Percentiles rank a stretch among this genome's conserved stretches.
Conservation (phyloP, 1,284 basidiomycete species). For the Acaromyces ingoldii region DNA sequence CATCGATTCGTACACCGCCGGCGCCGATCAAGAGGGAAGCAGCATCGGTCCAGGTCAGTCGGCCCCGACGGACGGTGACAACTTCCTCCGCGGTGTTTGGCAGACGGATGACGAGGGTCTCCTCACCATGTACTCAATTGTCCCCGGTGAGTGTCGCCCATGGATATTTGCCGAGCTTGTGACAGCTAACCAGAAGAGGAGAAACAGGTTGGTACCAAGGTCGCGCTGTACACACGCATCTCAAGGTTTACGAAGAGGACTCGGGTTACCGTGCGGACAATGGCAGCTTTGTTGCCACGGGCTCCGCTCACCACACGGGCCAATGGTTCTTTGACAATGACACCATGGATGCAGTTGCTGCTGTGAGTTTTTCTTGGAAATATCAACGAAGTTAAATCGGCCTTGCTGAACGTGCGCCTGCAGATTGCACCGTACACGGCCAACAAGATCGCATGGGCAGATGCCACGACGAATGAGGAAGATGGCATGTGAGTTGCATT, state of each 20-base stretch:
- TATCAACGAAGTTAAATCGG: no score
- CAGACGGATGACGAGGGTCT: neutral
- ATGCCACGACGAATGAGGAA: neutral
- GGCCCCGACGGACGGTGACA: neutral
- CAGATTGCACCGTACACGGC: neutral
- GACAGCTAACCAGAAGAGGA: neutral
- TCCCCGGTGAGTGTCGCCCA: neutral
- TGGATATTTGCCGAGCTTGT: neutral
- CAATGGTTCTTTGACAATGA: neutral
- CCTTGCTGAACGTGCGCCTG: no score
- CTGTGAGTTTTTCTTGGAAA: neutral
- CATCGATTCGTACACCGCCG: neutral
- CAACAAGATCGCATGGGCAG: neutral
- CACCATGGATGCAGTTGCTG: neutral
- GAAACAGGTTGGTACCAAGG: neutral
- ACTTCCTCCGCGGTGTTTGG: neutral
- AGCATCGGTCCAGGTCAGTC: neutral
- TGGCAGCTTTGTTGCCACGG: conserved; percentile 1
- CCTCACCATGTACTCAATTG: neutral
- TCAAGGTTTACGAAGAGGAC: neutral
- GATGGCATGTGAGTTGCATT: no score
- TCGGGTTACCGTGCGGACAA: conserved; percentile 1
- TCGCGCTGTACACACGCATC: neutral
- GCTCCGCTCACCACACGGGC: neutral
- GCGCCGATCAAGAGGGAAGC: neutral